Conservation (phyloP, 2,329 filamentous ascomycete genomes). For the Blumeriella jaapii region DNA sequence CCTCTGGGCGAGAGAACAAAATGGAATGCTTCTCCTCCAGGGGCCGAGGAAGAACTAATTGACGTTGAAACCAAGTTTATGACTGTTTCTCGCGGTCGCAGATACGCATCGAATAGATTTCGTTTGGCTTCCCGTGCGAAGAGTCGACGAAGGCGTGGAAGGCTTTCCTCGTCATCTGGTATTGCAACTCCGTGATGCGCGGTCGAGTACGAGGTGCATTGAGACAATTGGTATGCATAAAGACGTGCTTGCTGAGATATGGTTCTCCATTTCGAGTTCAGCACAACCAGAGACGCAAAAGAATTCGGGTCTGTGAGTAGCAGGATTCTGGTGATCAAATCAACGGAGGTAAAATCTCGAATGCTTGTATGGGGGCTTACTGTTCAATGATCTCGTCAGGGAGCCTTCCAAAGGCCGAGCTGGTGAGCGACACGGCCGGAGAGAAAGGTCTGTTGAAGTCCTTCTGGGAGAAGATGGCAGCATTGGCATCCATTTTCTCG, state of each 20-base stretch:
- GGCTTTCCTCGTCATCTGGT: slow-evolving; percentile 34
- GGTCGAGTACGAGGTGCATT: slow-evolving; percentile 46
- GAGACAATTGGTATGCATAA: slow-evolving; percentile 50
- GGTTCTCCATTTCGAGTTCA: slow-evolving; percentile 54
- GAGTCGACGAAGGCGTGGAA: slow-evolving; percentile 49
- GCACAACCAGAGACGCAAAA: slow-evolving; percentile 54
- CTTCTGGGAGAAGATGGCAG: slow-evolving; percentile 2
- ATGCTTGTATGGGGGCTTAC: slow-evolving; percentile 34
- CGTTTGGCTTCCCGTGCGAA: slow-evolving; percentile 64
- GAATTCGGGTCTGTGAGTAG: slow-evolving; percentile 46
- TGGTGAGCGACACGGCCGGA: slow-evolving; percentile 1
- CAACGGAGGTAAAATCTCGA: no score
- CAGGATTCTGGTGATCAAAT: slow-evolving; percentile 42
- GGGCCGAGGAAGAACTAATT: slow-evolving; percentile 69
- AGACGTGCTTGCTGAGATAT: slow-evolving; percentile 52
- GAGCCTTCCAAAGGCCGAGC: slow-evolving; percentile 37
- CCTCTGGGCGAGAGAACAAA: slow-evolving; percentile 71
- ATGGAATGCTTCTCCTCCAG: slow-evolving; percentile 74
- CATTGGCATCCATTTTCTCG: slow-evolving; percentile 7
- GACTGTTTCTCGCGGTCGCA: slow-evolving; percentile 57
- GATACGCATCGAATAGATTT: slow-evolving; percentile 65
- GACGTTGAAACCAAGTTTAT: slow-evolving; percentile 76
- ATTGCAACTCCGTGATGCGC: slow-evolving; percentile 30
- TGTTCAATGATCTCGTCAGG: slow-evolving; percentile 61
- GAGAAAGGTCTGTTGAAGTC: slow-evolving; percentile 7